Percentiles rank a stretch among this genome's conserved stretches.
These are phyloP conservation scores for Chlamydomonas sp. DNA, from an alignment of 139 green algal species.

Conservation along the genomic window DNA sequence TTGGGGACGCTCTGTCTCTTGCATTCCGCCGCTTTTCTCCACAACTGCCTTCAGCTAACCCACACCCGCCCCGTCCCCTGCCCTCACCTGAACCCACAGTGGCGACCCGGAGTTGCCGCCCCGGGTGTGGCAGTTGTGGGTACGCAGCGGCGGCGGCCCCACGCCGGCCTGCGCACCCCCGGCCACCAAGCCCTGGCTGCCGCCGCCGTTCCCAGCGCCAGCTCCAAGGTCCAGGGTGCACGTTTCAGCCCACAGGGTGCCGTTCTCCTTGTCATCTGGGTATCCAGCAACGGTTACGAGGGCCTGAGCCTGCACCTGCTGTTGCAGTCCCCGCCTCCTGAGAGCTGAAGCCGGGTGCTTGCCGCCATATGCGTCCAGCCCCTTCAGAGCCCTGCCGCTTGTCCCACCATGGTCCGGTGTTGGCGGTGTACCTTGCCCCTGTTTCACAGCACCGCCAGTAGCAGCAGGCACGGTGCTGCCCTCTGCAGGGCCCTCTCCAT, in stretches of 20 bases:
- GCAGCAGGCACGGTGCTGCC: background rate
- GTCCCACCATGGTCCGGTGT: too few species aligned
- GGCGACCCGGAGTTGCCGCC: conserved; percentile 22
- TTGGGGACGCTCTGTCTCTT: too few species aligned
- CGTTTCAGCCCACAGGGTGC: conserved; percentile 2
- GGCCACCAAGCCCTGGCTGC: too few species aligned
- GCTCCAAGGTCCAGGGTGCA: background rate
- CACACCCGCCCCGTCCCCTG: background rate
- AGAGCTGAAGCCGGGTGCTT: too few species aligned
- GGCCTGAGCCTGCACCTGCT: too few species aligned
- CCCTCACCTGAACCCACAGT: background rate
- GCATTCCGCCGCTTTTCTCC: too few species aligned
- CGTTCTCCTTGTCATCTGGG: conserved; percentile 13
- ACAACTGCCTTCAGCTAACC: background rate
- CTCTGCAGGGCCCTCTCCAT: background rate
- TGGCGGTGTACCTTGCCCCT: too few species aligned
- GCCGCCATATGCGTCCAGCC: too few species aligned
- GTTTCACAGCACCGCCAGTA: background rate
- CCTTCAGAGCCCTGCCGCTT: too few species aligned
- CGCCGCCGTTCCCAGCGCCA: too few species aligned
- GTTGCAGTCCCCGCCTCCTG: too few species aligned
- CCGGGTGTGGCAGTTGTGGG: conserved; percentile 18
- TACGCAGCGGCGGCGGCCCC: background rate
- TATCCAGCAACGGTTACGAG: background rate
- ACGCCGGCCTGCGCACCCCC: too few species aligned